Conservation (phyloP, 1,284 basidiomycete species). For the Cystobasidium sp. region DNA sequence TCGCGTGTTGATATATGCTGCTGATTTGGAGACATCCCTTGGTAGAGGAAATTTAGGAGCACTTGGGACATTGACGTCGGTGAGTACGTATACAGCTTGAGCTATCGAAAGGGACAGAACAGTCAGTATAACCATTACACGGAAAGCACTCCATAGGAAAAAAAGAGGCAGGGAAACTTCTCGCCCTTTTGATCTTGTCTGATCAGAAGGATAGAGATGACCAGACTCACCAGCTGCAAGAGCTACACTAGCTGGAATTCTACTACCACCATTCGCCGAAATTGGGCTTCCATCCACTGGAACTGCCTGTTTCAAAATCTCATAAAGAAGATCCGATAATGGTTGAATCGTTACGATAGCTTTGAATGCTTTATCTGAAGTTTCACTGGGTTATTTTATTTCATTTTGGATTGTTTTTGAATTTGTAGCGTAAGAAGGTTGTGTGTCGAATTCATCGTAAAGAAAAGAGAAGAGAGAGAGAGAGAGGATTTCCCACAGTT, state of each 20-base stretch:
- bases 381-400: conserved; percentile 67
- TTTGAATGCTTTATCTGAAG: conserved; percentile 84
- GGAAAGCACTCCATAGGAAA: too few species aligned
- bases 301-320: conserved; percentile 26
- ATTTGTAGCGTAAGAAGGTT: conserved; percentile 17
- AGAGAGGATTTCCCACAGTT: too few species aligned
- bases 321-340: conserved; percentile 33
- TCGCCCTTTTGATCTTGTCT: too few species aligned
- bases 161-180: too few species aligned
- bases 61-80: conserved; percentile 77
- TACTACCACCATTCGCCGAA: not conserved
- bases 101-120: conserved; percentile 58
- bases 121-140: conserved; percentile 5
- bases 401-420: conserved; percentile 56
- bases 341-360: conserved; percentile 64
- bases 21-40: conserved; percentile 26
- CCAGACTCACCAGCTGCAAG: conserved; percentile 31
- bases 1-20: conserved; percentile 35
- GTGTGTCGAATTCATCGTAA: not conserved
- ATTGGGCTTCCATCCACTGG: not conserved
- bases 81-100: conserved; percentile 85
- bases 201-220: not conserved
- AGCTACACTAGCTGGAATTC: conserved; percentile 27
- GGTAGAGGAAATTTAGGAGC: conserved; percentile 39
- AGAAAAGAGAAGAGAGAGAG: not conserved